Base-by-base conservation (phyloP, 106 monocot species). In the Dendrobium nobile region DNA sequence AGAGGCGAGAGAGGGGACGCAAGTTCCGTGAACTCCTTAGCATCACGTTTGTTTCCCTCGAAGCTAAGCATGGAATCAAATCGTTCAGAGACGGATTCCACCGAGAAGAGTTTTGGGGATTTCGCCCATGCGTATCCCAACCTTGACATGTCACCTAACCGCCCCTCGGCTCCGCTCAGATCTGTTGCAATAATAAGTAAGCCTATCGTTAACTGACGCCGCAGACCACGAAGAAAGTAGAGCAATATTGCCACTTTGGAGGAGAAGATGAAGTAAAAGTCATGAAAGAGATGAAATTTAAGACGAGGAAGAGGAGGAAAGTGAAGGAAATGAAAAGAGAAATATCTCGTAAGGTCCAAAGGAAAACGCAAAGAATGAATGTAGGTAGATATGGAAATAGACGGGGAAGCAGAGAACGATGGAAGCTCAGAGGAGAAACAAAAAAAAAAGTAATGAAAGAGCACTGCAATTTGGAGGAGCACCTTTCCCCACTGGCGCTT, bases 1-100 rank as follows among this genome's bases (percentile, higher is more conserved):
- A 92, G 86, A 7, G 92, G 89, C 17, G 89, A 90, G 54, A 90
- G 81, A 2, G 92, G 88, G 77, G 92, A 90, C 58, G 88, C 88
- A 33, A 88, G 73, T 45, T 86, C 84, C 45, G 78, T 24, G 51
- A 89, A 82, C 47, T 59, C 40, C 48, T 87, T 89, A 75, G 89
- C 54, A 74, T 92, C 92, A 54, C 88, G 90, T 80, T 92, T 92
- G 89, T 92, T 73, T 3, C 41, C 80, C 41, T 84, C 86, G 16
- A 85, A 48, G 72, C 26, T 51, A 27, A 87, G 56, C n/a, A 82
- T 77, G 24, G 85, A 28, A 47, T 58, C 45, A 54, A 84, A 72
- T 59, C 82, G 84, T 41, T 80, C 82, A 27, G 84, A 9, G 16
- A 45, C 4, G 75, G 41, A 44, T n/a, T 42, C 75, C 44, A 18